Conservation (phyloP, 2,329 filamentous ascomycete species). For the Dryadomyces sulphureus region DNA sequence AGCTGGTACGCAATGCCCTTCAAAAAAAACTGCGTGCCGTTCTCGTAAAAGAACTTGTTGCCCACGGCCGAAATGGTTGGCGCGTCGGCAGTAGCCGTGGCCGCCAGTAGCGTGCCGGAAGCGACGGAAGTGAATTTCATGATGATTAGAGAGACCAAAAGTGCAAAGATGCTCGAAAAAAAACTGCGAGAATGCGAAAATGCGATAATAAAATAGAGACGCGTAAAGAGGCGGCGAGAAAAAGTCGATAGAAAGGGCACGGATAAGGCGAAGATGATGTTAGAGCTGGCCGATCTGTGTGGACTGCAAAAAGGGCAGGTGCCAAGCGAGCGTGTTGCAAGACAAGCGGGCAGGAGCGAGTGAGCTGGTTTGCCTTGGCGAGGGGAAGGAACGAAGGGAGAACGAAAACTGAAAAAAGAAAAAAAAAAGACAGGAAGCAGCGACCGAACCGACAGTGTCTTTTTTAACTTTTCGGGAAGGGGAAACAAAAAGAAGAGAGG, state of each 20-base stretch:
- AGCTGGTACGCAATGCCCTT: slow-evolving; percentile 71
- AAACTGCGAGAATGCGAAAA: background rate
- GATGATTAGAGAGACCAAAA: slow-evolving; percentile 1
- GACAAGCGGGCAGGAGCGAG: background rate
- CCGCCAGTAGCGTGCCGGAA: slow-evolving; percentile 19
- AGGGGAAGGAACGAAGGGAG: background rate
- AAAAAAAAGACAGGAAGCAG: background rate
- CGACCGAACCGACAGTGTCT: too few relatives aligned
- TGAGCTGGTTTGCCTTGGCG: background rate
- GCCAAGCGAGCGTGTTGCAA: background rate
- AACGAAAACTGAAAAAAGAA: background rate
- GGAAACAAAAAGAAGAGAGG: background rate
- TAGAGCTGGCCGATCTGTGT: background rate
- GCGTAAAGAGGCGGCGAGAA: background rate
- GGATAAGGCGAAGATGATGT: background rate
- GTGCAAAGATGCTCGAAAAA: background rate
- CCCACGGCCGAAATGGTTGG: slow-evolving; percentile 43
- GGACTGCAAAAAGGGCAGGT: background rate
- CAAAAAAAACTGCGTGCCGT: slow-evolving; percentile 71
- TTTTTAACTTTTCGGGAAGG: too few relatives aligned
- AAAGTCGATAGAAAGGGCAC: background rate
- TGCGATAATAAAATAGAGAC: background rate
- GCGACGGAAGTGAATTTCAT: slow-evolving; percentile 24
- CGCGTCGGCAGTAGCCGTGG: slow-evolving; percentile 16
- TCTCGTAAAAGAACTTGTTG: slow-evolving; percentile 72